Percentiles rank a stretch among this genome's conserved stretches.
Conservation (phyloP, 352 stramenopile genomes). For the Globisporangium perplexum region DNA sequence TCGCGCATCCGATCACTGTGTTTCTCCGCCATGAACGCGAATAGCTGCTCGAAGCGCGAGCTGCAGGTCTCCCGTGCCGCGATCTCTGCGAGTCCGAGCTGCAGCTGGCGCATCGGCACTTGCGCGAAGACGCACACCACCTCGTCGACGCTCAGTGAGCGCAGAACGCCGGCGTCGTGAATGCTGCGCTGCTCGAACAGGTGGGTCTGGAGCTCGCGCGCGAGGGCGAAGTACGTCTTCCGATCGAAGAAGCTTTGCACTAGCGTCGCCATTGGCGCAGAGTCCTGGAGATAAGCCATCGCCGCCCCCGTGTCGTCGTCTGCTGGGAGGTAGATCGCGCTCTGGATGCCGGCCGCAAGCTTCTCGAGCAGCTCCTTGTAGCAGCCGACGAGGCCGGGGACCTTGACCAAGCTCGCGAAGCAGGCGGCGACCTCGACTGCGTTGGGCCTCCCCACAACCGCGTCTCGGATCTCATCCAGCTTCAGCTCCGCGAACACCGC, state of each 20-base stretch:
- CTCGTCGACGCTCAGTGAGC: conserved; percentile 34
- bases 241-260: conserved; percentile 50
- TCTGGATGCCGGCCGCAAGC: conserved; percentile 45
- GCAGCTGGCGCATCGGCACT: conserved; percentile 32
- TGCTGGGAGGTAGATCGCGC: conserved; percentile 45
- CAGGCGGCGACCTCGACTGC: conserved; percentile 67
- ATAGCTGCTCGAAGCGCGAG: conserved; percentile 6
- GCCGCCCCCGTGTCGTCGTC: neutral
- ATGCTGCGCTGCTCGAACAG: conserved; percentile 36
- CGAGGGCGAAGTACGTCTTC: conserved; percentile 66
- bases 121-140: conserved; percentile 36
- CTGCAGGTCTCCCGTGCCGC: conserved; percentile 13
- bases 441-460: conserved; percentile 54
- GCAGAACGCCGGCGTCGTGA: conserved; percentile 30
- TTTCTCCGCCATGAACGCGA: conserved; percentile 10
- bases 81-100: conserved; percentile 19
- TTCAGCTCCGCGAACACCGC: conserved; percentile 76
- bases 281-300: too few relatives aligned
- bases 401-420: conserved; percentile 72
- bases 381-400: conserved; percentile 70
- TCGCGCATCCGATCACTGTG: conserved; percentile 2
- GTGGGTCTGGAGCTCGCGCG: conserved; percentile 43
- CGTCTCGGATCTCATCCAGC: conserved; percentile 64
- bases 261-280: conserved; percentile 38
- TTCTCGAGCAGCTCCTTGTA: conserved; percentile 68